Base-by-base conservation (phyloP, 805 yeast species). In the Teunomyces stri region DNA sequence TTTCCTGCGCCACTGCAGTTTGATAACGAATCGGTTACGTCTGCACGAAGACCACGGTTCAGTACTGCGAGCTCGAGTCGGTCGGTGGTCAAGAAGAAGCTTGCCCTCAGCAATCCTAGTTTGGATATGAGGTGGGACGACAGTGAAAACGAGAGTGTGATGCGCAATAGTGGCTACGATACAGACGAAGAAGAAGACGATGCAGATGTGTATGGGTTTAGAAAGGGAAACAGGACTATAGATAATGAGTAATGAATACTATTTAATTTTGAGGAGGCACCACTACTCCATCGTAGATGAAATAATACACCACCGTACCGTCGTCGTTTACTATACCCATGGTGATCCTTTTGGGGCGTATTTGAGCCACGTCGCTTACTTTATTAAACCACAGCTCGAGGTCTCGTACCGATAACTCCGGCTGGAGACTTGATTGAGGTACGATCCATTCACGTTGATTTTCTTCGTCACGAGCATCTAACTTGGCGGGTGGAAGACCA, bases 281-380 rank as follows among this genome's bases (percentile, higher is more conserved):
- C 29, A 74, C 80, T 7, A 85, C 64, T 3, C 91, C 91, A 55
- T 80, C 81, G 60, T 84, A 80, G 13, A 83, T 71, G 59, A 79
- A 78, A 61, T 86, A 85, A 55, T 81, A 86, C n/a, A 84, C 84
- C 15, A 84, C 73, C 0, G 90, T 82, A 2, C 89, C 84, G 59
- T 86, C 94, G 46, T 76, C 76, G 54, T 79, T 82, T 2, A 79
- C 74, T 6, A 85, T 68, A 0, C 80, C 90, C 27, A 81, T 51
- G 0, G 83, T 66, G 2, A 86, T 51, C 47, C 82, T 65, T 38
- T 62, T 64, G 0, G 81, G 79, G 22, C 79, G 57, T 20, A 45
- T 1, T 4, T 25, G 43, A 5, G 38, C 44, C 1, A 59, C 35
- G 5, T 50, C 48, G 1, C 49, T 52, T 5, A 74, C 57, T 10